phyloP scores from a whole-genome alignment of 208 protist genomes.

The Lotmaria passim region DNA sequence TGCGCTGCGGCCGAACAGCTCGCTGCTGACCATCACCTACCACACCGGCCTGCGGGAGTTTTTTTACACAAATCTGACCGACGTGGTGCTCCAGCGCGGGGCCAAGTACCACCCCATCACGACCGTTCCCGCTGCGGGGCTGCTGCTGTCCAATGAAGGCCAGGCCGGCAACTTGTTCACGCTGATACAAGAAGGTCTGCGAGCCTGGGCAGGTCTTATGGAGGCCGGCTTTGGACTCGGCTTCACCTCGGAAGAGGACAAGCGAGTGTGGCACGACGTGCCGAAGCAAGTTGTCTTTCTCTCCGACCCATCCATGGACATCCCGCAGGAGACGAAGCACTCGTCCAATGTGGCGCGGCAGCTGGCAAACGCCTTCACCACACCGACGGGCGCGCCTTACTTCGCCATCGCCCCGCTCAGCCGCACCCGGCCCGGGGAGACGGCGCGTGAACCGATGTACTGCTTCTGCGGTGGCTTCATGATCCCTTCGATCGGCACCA shows the following conservation, averaged over 20 bases:
- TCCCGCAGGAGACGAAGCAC: slow-evolving; percentile 15
- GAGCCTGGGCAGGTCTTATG: slow-evolving; percentile 16
- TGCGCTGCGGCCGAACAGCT: slow-evolving; percentile 15
- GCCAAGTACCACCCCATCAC: slow-evolving; percentile 41
- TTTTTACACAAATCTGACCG: slow-evolving; percentile 31
- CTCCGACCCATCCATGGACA: slow-evolving; percentile 23
- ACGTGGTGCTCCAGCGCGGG: slow-evolving; percentile 22
- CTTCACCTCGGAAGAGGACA: slow-evolving; percentile 16
- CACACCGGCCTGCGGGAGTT: slow-evolving; percentile 9
- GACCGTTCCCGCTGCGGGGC: slow-evolving; percentile 27
- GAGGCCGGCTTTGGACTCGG: slow-evolving; percentile 23
- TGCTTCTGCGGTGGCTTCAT: slow-evolving; percentile 45
- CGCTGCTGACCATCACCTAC: slow-evolving; percentile 20
- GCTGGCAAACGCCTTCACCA: slow-evolving; percentile 35
- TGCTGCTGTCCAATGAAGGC: slow-evolving; percentile 24
- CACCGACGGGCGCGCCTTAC: slow-evolving; percentile 16
- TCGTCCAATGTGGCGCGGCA: slow-evolving; percentile 26
- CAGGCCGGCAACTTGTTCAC: slow-evolving; percentile 17
- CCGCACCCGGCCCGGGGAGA: slow-evolving; percentile 37
- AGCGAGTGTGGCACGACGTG: slow-evolving; percentile 18
- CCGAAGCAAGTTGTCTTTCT: slow-evolving; percentile 33
- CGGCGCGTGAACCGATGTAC: slow-evolving; percentile 40
- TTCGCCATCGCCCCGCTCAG: slow-evolving; percentile 39
- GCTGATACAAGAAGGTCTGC: slow-evolving; percentile 28
- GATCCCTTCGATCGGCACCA: slow-evolving; percentile 12